Conservation (phyloP, 495 filamentous ascomycete genomes). For the Penicillium waksmanii region DNA sequence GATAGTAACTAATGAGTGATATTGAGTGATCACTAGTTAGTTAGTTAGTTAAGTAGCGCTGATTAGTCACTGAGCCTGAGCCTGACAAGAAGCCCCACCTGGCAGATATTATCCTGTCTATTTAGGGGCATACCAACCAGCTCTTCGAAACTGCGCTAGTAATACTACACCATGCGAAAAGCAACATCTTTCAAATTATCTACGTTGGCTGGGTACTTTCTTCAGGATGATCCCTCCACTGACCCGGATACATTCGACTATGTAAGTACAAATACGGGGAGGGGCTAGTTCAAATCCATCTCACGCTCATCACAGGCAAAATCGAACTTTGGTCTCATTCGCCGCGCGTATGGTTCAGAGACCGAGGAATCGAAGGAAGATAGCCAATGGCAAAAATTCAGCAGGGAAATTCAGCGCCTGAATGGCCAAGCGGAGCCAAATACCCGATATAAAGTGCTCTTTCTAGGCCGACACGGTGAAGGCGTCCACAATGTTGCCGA, state of each 20-base stretch:
- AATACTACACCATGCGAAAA: conserved; percentile 9
- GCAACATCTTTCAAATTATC: conserved; percentile 30
- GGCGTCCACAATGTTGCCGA: conserved; percentile 73
- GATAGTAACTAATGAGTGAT: too few relatives aligned
- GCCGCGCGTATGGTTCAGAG: conserved; percentile 55
- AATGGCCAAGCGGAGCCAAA: conserved; percentile 50
- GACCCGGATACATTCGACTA: conserved; percentile 70
- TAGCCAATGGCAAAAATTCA: conserved; percentile 71
- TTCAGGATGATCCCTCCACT: conserved; percentile 70
- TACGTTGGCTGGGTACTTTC: conserved; percentile 69
- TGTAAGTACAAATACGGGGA: conserved; percentile 41
- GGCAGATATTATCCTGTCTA: too few relatives aligned
- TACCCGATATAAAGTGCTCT: conserved; percentile 67
- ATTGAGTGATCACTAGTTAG: too few relatives aligned
- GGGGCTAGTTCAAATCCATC: background rate
- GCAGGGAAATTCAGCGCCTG: conserved; percentile 52
- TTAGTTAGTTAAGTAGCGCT: too few relatives aligned
- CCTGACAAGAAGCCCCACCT: too few relatives aligned
- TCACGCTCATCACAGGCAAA: conserved; percentile 27
- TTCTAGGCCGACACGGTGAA: conserved; percentile 73
- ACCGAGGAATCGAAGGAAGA: conserved; percentile 22
- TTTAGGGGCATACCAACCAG: background rate
- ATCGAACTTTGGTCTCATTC: conserved; percentile 69
- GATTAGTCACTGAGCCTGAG: too few relatives aligned
- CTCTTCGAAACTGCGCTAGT: background rate